These are phyloP conservation scores for Penicillium sp. DNA, from an alignment of 2,329 filamentous ascomycete genomes.

Conservation along the genomic window DNA sequence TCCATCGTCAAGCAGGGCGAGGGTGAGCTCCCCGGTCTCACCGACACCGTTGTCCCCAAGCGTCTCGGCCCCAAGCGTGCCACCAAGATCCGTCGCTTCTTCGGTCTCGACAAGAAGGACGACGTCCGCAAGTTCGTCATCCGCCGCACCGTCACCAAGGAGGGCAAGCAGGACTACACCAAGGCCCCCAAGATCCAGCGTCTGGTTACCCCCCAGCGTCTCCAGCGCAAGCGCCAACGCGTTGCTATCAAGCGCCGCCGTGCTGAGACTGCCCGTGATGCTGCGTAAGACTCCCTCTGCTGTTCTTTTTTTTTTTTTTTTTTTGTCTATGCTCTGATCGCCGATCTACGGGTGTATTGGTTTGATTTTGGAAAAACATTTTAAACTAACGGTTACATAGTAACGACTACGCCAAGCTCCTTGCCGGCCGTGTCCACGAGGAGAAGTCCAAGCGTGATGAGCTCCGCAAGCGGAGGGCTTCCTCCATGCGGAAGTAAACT, in stretches of 20 bases:
- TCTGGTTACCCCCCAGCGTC: conserved; percentile 97
- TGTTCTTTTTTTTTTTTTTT: neutral
- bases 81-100: conserved; percentile 99
- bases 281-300: conserved; percentile 72
- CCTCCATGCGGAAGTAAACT: conserved; percentile 84
- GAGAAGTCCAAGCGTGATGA: conserved; percentile 92
- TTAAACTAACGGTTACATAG: conserved; percentile 49
- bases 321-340: neutral
- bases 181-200: conserved; percentile 99
- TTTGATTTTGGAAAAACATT: conserved; percentile 26
- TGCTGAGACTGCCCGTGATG: conserved; percentile 95
- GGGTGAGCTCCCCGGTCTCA: conserved; percentile 86
- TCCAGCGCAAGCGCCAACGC: conserved; percentile 99
- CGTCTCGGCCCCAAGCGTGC: conserved; percentile 98
- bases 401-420: conserved; percentile 92
- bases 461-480: conserved; percentile 93
- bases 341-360: neutral
- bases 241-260: conserved; percentile 97
- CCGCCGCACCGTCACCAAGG: conserved; percentile 92
- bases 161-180: conserved; percentile 98
- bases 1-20: conserved; percentile 98
- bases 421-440: conserved; percentile 96
- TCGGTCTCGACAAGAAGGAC: conserved; percentile 99
- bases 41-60: conserved; percentile 98
- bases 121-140: conserved; percentile 99